Conservation (phyloP, 352 stramenopile species). For the Globisporangium okanoganense region DNA sequence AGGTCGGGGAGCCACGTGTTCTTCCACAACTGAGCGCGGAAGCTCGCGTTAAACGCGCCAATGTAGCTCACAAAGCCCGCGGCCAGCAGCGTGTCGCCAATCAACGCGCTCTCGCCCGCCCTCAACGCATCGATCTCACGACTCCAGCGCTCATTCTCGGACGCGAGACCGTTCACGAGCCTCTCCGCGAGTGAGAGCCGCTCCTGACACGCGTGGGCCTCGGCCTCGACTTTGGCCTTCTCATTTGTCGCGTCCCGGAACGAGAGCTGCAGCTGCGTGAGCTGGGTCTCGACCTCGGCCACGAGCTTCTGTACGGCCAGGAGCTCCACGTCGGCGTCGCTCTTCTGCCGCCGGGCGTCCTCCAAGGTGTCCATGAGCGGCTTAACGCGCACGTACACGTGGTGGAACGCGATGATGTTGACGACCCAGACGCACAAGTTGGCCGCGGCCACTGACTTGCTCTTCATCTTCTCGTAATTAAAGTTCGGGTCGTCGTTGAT, state of each 20-base stretch:
- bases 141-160: slow-evolving; percentile 89
- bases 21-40: slow-evolving; percentile 82
- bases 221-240: slow-evolving; percentile 87
- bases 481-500: slow-evolving; percentile 90
- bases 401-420: slow-evolving; percentile 92
- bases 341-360: slow-evolving; percentile 68
- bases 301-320: slow-evolving; percentile 80
- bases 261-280: slow-evolving; percentile 72
- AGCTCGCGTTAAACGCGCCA: slow-evolving; percentile 86
- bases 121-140: slow-evolving; percentile 83
- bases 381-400: slow-evolving; percentile 93
- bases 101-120: slow-evolving; percentile 63
- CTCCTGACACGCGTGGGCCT: slow-evolving; percentile 84
- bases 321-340: slow-evolving; percentile 78
- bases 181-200: slow-evolving; percentile 84
- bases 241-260: slow-evolving; percentile 88
- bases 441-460: slow-evolving; percentile 86
- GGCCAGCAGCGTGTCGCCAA: slow-evolving; percentile 86
- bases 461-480: slow-evolving; percentile 94
- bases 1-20: slow-evolving; percentile 88
- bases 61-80: slow-evolving; percentile 92
- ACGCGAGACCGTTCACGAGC: slow-evolving; percentile 84
- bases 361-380: slow-evolving; percentile 92
- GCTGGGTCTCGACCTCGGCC: slow-evolving; percentile 74
- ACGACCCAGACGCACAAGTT: slow-evolving; percentile 93